phyloP scores from a whole-genome alignment of 257 asterid species.

The Gentiana straminea region DNA sequence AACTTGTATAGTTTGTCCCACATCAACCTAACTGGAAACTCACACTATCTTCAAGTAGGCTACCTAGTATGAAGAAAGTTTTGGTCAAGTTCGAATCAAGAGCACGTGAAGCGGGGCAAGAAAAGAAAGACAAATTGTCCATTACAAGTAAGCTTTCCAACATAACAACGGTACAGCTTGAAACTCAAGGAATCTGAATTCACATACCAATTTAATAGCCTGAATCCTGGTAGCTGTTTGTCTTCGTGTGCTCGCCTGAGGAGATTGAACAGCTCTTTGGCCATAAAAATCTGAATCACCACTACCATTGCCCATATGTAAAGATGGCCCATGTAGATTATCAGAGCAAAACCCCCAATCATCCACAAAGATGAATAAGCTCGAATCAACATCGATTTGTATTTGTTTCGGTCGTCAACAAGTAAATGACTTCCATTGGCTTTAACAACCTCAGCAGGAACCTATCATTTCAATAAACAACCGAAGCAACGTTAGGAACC shows the following conservation, averaged over 20 bases:
- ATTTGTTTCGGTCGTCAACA: constrained; percentile 70
- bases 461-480: constrained; percentile 32
- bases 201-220: constrained; percentile 83
- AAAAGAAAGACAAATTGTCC: no score
- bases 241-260: constrained; percentile 84
- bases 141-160: no score
- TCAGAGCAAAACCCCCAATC: constrained; percentile 80
- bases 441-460: constrained; percentile 47
- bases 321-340: constrained; percentile 93
- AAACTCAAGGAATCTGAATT: background rate
- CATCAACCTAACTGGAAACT: no score
- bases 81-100: no score
- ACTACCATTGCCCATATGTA: constrained; percentile 92
- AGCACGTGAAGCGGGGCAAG: no score
- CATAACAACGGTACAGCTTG: no score
- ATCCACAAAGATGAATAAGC: constrained; percentile 83
- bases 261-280: constrained; percentile 78
- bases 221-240: constrained; percentile 90
- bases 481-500: background rate
- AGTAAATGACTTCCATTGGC: constrained; percentile 54
- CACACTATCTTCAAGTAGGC: no score
- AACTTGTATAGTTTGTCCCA: no score
- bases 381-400: constrained; percentile 87
- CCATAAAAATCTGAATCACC: constrained; percentile 88
- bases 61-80: no score